Evolutionary conservation across 73 alveolate genomes (phyloP).

Genomic region (Tetrahymena elliotti): DNA sequence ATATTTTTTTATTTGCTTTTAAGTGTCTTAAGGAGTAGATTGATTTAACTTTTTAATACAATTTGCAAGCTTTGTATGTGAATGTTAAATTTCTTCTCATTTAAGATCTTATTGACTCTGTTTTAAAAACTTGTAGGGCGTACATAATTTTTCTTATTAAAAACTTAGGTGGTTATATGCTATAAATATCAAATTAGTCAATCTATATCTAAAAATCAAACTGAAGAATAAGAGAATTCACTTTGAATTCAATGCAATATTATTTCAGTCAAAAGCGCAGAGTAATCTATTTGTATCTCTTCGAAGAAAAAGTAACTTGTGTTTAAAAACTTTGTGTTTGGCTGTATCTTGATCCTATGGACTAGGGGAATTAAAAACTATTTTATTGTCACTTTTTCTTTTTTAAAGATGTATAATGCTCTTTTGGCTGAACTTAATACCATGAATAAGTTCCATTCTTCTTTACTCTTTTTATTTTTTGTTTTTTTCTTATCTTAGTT

Average conservation of each 20-base stretch:
- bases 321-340: neutral
- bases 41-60: neutral
- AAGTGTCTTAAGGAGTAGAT: neutral
- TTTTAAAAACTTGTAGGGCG: neutral
- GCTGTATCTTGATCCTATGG: constrained; percentile 2
- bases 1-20: neutral
- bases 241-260: neutral
- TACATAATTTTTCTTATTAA: neutral
- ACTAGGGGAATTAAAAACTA: neutral
- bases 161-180: neutral
- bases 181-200: neutral
- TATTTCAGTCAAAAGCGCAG: neutral
- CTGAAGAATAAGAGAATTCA: neutral
- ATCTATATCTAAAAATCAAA: neutral
- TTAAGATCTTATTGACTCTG: neutral
- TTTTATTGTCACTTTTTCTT: neutral
- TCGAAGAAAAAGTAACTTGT: neutral
- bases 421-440: neutral
- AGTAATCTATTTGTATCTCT: neutral
- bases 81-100: neutral
- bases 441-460: neutral
- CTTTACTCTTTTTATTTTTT: neutral
- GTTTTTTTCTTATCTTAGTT: neutral
- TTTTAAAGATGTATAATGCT: neutral
- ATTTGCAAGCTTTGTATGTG: neutral